phyloP scores from a whole-genome alignment of 2,329 filamentous ascomycete species.

The Cryphonectria carpinicola region DNA sequence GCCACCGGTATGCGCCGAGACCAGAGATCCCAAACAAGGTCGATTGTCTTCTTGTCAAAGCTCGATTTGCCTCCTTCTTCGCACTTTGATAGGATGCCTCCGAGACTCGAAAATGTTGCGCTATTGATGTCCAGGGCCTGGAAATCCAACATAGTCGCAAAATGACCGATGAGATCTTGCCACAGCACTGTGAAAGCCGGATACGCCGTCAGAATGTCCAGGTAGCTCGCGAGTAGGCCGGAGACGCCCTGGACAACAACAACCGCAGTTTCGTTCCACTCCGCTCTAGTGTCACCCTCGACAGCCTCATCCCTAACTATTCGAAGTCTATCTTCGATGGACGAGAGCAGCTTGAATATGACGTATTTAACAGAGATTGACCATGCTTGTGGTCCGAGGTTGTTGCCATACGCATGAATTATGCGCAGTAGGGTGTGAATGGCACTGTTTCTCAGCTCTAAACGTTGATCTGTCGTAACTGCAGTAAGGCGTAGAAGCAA shows the following conservation, averaged over 20 bases:
- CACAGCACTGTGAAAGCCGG: constrained; percentile 73
- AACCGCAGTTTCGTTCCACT: constrained; percentile 77
- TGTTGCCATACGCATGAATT: constrained; percentile 87
- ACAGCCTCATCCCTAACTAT: constrained; percentile 41
- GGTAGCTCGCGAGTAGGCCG: constrained; percentile 73
- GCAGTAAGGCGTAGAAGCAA: constrained; percentile 72
- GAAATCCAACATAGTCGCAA: constrained; percentile 67
- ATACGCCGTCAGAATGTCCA: constrained; percentile 71
- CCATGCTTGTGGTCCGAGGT: constrained; percentile 79
- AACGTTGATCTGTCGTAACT: constrained; percentile 70
- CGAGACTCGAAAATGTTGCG: constrained; percentile 69
- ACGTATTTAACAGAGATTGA: constrained; percentile 80
- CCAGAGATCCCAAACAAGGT: constrained; percentile 72
- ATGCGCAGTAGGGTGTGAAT: constrained; percentile 91
- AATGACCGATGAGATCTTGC: constrained; percentile 72
- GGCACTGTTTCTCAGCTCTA: constrained; percentile 82
- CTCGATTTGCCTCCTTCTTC: constrained; percentile 47
- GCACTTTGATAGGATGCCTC: constrained; percentile 62
- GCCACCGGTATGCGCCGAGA: constrained; percentile 63
- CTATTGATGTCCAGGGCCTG: constrained; percentile 71
- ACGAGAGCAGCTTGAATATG: constrained; percentile 75
- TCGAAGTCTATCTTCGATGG: constrained; percentile 63
- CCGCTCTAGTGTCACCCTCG: constrained; percentile 50
- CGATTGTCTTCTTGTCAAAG: constrained; percentile 57
- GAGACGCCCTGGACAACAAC: constrained; percentile 75